Evolutionary conservation across 176 grass and related monocot species (phyloP), one percentile per base, ranked within the genome.

Genomic region (Cocos nucifera): DNA sequence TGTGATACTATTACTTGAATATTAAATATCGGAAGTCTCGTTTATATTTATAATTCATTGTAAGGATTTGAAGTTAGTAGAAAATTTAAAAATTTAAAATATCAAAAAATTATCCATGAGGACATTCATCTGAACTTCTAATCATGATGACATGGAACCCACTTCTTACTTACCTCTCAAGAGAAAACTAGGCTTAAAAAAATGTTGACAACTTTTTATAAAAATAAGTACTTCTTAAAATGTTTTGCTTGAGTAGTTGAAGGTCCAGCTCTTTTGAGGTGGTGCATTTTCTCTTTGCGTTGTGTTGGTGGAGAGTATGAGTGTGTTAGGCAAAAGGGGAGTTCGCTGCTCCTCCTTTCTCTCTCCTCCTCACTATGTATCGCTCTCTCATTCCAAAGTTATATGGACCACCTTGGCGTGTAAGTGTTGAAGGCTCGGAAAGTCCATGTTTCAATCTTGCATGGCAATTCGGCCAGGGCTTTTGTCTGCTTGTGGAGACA

Each of bases 361-460:
- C 30, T 63, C 19, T 17, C 18, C 49, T n/a, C 22, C n/a, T 15
- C 18, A 2, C 61, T 6, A 5, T n/a, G n/a, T n/a, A n/a, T 30
- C 28, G 6, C 35, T 23, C 27, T 19, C 17, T 20, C 15, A 27
- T 24, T 21, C 20, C 30, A 48, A 62, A 49, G 49, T 35, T 17
- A 14, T 18, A 48, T 49, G 60, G 60, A 20, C 60, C 60, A 58
- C 60, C 9, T 63, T 10, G 61, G 61, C 61, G 61, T 63, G 61
- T 20, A 63, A 23, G n/a, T 6, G 17, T 5, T 19, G 14, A 48
- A 62, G 29, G 16, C 19, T 21, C 15, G 19, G 17, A 62, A 48
- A n/a, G 9, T 8, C 60, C 35, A 56, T 56, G 53, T 56, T 21
- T 19, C 16, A 22, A 48, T 12, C 29, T 49, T 62, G 53, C 57